These are phyloP conservation scores for Pseudogymnoascus sp. DNA, from an alignment of 2,329 filamentous ascomycete genomes.

Conservation along the genomic window DNA sequence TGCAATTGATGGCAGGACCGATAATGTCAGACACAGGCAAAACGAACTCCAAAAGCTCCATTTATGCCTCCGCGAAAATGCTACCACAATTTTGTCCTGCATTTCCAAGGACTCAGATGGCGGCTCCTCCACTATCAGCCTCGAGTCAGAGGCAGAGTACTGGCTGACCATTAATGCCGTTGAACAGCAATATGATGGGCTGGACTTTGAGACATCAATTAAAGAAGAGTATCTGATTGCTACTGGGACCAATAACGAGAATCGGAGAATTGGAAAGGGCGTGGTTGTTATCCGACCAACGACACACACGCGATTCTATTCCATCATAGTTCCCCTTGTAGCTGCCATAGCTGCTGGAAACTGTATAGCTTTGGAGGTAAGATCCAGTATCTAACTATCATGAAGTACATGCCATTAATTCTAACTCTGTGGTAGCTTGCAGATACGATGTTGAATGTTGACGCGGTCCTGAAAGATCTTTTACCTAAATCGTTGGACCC, in stretches of 20 bases:
- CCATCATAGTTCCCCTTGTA: conserved; percentile 35
- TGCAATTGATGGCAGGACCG: conserved; percentile 37
- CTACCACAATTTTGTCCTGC: conserved; percentile 31
- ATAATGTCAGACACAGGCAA: conserved; percentile 40
- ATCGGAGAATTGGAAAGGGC: conserved; percentile 31
- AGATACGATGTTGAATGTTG: conserved; percentile 30
- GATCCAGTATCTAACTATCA: conserved; percentile 8
- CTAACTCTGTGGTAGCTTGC: conserved; percentile 10
- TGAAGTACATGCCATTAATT: not conserved
- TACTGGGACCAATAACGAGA: conserved; percentile 32
- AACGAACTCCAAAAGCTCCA: conserved; percentile 39
- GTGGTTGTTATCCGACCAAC: conserved; percentile 42
- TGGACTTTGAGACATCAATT: conserved; percentile 33
- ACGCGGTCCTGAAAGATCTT: conserved; percentile 32
- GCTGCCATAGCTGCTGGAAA: conserved; percentile 44
- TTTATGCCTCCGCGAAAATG: conserved; percentile 30
- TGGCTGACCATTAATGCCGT: conserved; percentile 34
- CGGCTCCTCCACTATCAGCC: conserved; percentile 23
- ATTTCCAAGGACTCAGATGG: conserved; percentile 32
- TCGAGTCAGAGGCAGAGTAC: conserved; percentile 36
- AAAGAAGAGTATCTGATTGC: conserved; percentile 37
- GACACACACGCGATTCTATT: conserved; percentile 42
- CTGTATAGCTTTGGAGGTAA: conserved; percentile 42
- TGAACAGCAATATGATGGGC: conserved; percentile 32
- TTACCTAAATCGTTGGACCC: conserved; percentile 36